Evolutionary conservation across 1,284 basidiomycete genomes (phyloP), one percentile per base, ranked within the genome.

Genomic region (Leucoagaricus sp.): DNA sequence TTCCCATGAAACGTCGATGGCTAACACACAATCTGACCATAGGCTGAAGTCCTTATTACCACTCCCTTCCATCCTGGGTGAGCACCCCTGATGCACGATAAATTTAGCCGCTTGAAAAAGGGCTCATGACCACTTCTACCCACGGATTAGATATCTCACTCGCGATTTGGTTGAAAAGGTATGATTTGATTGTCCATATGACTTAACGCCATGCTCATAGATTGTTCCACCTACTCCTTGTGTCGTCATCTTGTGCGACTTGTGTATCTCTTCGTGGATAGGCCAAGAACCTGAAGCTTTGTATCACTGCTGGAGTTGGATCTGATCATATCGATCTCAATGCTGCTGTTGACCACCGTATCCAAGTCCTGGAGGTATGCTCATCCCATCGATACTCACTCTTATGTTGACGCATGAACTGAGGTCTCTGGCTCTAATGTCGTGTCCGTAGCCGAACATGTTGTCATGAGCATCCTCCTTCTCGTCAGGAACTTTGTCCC

Each of bases 241-340:
- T 10, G 17, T 55, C 33, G 19, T 26, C 25, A 10, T 28, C 40
- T 53, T 40, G 10, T 52, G 25, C 15, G 25, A 40, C 21, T 21
- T 42, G 36, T 36, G 34, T 51, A 25, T 36, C 17, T n/a, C 45
- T 57, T n/a, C 25, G 19, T 42, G 7, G 51, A 1, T 51, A 91
- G 81, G 93, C 95, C 34, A 89, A 89, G 75, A 96, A 96, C 67
- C 84, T 98, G 66, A 96, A 95, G 77, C 75, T 96, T 61, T 94
- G 91, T 68, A 83, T 97, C 66, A 98, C 95, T 9, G 95, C 95
- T 53, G 95, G 95, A 75, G 94, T 98, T 47, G 94, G 94, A 12
- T 95, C 93, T 29, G 95, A 96, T 76, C 93, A 94, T 75, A 86
- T 97, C 66, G 94, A 97, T 72, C 82, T 97, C 55, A 88, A 96